Evolutionary conservation across 2,329 filamentous ascomycete species (phyloP), one percentile per base, ranked within the genome.

Genomic region (Thielaviopsis populi): DNA sequence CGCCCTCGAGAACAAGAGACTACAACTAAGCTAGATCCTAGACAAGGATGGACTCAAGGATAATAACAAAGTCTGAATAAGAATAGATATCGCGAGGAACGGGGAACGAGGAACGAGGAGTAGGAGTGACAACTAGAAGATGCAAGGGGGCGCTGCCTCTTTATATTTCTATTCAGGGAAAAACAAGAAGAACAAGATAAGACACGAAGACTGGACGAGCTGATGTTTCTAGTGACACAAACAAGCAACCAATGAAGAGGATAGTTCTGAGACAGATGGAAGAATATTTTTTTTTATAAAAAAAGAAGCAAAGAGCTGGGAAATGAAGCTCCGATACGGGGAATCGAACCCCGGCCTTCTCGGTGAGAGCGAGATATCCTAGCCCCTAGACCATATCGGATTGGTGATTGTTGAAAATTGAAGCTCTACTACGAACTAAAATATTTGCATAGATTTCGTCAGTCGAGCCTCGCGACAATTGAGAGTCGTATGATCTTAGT

Each of bases 311-410:
- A 37, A 37, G 5, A 7, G n/a, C n/a, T n/a, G n/a, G n/a, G n/a
- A n/a, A n/a, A n/a, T n/a, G n/a, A 37, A 10, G 7, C 65, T 68
- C 68, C 67, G 66, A 64, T 66, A 67, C 68, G 60, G 67, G 67
- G 68, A 68, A 68, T 68, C 65, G 68, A 68, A 68, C 68, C 68
- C 68, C 62, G 66, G 67, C 65, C 68, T 67, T 60, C 66, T 64
- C 67, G 67, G 33, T 37, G 33, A 37, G 33, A 37, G 33, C 33
- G 33, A 37, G 33, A 37, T 37, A 37, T 37, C 33, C 4, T 37
- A 37, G 33, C 33, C 33, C 33, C 33, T 37, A 37, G 33, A 37
- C 33, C 33, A 37, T 37, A 37, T 37, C 33, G 8, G 5, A 37
- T 37, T 37, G 33, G 33, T 7, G 7, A 33, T 33, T 33, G 30